Evolutionary conservation across 2,329 filamentous ascomycete genomes (phyloP).

Genomic region (Scortechinia acanthostroma): DNA sequence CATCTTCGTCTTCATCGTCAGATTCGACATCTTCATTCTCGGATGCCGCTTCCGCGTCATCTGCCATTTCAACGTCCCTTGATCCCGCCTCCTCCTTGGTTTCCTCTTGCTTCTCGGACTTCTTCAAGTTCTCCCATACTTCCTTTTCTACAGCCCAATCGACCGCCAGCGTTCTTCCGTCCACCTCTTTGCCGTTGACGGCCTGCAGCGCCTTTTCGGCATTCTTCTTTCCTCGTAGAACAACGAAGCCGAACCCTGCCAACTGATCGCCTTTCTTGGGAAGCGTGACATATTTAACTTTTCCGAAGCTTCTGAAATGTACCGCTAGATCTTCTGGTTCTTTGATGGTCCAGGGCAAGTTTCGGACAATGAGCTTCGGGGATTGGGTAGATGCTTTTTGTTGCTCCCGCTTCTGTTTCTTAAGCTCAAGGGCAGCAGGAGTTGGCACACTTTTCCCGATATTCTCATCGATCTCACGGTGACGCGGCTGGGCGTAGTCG

Average conservation of each 20-base stretch:
- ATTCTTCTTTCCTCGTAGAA: conserved; percentile 55
- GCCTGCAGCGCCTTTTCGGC: conserved; percentile 53
- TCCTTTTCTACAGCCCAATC: conserved; percentile 63
- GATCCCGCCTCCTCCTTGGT: conserved; percentile 13
- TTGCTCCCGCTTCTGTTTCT: conserved; percentile 27
- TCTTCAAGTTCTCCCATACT: conserved; percentile 41
- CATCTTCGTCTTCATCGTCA: conserved; percentile 24
- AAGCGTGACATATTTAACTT: conserved; percentile 51
- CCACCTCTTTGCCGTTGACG: conserved; percentile 57
- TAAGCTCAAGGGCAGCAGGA: conserved; percentile 3
- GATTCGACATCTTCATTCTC: conserved; percentile 23
- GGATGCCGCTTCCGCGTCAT: conserved; percentile 20
- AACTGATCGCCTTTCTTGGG: conserved; percentile 48
- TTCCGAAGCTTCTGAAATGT: conserved; percentile 56
- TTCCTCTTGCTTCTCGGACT: conserved; percentile 9
- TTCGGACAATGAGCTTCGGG: conserved; percentile 47
- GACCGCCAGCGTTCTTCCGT: conserved; percentile 54
- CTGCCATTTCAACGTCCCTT: conserved; percentile 11
- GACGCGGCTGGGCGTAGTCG: conserved; percentile 50
- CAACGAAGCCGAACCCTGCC: conserved; percentile 56
- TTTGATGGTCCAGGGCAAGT: conserved; percentile 60
- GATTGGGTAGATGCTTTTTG: conserved; percentile 26
- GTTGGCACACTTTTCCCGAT: conserved; percentile 7
- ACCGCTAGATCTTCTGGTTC: conserved; percentile 45
- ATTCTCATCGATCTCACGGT: conserved; percentile 39